Percentiles rank a stretch among this genome's conserved stretches.
phyloP scores from a whole-genome alignment of 129 eudicot genomes.

The Oenanthe sinensis region DNA sequence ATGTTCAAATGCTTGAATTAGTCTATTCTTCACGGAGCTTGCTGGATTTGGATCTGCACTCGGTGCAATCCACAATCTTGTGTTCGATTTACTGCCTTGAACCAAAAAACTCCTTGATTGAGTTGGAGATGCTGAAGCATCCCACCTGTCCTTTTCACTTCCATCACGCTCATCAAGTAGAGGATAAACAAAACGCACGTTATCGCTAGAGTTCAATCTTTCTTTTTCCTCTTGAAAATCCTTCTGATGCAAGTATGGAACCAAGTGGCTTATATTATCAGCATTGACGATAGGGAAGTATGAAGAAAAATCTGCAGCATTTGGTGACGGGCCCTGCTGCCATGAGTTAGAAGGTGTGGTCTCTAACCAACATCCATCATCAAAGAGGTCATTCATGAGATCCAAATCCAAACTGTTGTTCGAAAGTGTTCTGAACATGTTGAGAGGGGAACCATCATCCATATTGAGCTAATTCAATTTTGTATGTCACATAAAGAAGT shows the following conservation, averaged over 20 bases:
- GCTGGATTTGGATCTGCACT: slow-evolving; percentile 17
- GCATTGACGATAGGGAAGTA: slow-evolving; percentile 7
- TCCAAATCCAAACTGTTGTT: slow-evolving; percentile 21
- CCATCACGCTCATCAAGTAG: slow-evolving; percentile 13
- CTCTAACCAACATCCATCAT: slow-evolving; percentile 52
- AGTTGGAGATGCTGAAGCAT: slow-evolving; percentile 12
- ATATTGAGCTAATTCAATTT: slow-evolving; percentile 11
- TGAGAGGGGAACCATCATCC: slow-evolving; percentile 27
- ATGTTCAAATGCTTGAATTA: slow-evolving; percentile 43
- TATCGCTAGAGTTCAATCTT: slow-evolving; percentile 8
- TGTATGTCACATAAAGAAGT: slow-evolving; percentile 6
- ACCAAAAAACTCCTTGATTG: slow-evolving; percentile 12
- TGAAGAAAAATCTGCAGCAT: slow-evolving; percentile 15
- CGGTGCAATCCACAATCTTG: slow-evolving; percentile 34
- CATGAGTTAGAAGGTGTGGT: slow-evolving; percentile 26
- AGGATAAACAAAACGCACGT: slow-evolving; percentile 7
- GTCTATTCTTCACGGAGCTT: slow-evolving; percentile 32
- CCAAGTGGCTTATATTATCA: slow-evolving; percentile 4
- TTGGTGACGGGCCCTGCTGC: slow-evolving; percentile 23
- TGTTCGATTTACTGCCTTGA: slow-evolving; percentile 19
- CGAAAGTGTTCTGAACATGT: slow-evolving; percentile 17
- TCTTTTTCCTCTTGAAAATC: slow-evolving; percentile 7
- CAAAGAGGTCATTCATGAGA: slow-evolving; percentile 42
- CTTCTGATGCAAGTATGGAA: neutral
- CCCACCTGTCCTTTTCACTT: slow-evolving; percentile 13